Conservation (phyloP, 140 eudicot genomes). For the Ambrosia hybrid region DNA sequence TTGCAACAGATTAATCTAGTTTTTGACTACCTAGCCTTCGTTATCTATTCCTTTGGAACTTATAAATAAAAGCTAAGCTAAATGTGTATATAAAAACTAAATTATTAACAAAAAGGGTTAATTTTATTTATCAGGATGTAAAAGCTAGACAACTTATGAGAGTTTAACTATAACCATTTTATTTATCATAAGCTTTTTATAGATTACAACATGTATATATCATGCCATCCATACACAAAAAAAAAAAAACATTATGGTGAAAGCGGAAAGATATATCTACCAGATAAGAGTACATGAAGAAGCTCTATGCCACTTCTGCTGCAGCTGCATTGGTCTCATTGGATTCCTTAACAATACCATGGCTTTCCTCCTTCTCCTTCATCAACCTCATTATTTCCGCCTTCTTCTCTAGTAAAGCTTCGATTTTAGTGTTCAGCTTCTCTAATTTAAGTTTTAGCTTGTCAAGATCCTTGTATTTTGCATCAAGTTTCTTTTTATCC, state of each 20-base stretch:
- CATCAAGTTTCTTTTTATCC: constrained; percentile 44
- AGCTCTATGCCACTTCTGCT: constrained; percentile 31
- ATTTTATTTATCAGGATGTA: too few species aligned
- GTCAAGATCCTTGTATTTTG: constrained; percentile 46
- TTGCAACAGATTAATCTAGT: too few species aligned
- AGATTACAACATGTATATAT: constrained; percentile 22
- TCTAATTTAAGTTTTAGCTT: constrained; percentile 62
- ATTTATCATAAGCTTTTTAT: constrained; percentile 14
- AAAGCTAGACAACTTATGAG: not conserved
- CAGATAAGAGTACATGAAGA: constrained; percentile 7
- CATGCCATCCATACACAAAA: constrained; percentile 5
- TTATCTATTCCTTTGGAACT: too few species aligned
- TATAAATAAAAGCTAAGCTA: too few species aligned
- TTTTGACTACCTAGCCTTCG: too few species aligned
- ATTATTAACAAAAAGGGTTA: too few species aligned
- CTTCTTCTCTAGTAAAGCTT: constrained; percentile 58
- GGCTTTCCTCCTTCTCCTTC: constrained; percentile 57
- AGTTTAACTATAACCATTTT: constrained; percentile 13
- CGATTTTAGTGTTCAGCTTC: constrained; percentile 61
- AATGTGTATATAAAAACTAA: too few species aligned
- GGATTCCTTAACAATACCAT: constrained; percentile 36
- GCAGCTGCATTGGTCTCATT: constrained; percentile 29
- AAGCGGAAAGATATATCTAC: not conserved
- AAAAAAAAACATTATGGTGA: constrained; percentile 15
- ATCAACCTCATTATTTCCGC: constrained; percentile 56